Evolutionary conservation across 495 filamentous ascomycete species (phyloP).

Genomic region (Neurospora sp.): DNA sequence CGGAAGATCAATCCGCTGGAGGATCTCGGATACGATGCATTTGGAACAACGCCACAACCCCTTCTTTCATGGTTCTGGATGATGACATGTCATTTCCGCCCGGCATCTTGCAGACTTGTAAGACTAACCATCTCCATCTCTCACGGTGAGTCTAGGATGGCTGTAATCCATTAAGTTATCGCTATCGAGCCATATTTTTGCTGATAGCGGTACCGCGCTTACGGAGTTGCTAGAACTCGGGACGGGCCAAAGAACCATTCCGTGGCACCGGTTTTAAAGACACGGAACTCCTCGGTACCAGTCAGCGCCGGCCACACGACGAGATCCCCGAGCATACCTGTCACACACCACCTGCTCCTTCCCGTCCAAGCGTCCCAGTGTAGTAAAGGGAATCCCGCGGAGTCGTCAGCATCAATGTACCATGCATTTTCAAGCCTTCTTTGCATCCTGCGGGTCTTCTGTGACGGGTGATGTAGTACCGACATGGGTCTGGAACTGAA

Average conservation of each 20-base stretch:
- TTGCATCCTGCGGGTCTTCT: not conserved
- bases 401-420: constrained; percentile 13
- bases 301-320: constrained; percentile 31
- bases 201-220: not conserved
- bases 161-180: constrained; percentile 37
- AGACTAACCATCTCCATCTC: constrained; percentile 50
- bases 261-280: constrained; percentile 31
- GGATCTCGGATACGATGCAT: not conserved
- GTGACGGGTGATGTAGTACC: not conserved
- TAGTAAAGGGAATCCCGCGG: not conserved
- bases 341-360: constrained; percentile 69
- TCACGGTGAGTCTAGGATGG: constrained; percentile 60
- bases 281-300: constrained; percentile 44
- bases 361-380: constrained; percentile 23
- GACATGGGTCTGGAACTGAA: not conserved
- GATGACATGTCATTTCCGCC: not conserved
- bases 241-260: constrained; percentile 27
- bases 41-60: not conserved
- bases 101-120: not conserved
- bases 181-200: not conserved
- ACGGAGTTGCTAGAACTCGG: not conserved
- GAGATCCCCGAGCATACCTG: constrained; percentile 43
- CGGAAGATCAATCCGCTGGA: not conserved
- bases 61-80: not conserved
- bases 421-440: constrained; percentile 11